Conservation (phyloP, 1,284 basidiomycete species). For the Ganoderma sinense region DNA sequence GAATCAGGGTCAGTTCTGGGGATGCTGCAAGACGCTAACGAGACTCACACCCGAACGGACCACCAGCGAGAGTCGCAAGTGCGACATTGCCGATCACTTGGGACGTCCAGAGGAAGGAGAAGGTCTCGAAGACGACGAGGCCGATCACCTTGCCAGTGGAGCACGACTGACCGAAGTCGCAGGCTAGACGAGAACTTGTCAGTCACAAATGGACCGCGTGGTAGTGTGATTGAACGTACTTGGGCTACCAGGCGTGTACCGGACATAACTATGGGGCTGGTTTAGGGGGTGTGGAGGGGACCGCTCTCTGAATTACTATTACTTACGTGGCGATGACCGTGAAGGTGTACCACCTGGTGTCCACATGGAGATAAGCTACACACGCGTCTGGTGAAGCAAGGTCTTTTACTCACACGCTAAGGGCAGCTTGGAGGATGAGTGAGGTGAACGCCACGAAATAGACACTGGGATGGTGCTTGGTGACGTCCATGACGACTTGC, state of each 20-base stretch:
- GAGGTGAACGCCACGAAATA: constrained; percentile 82
- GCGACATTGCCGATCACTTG: constrained; percentile 84
- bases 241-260: constrained; percentile 80
- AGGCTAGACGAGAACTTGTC: constrained; percentile 37
- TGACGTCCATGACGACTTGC: constrained; percentile 84
- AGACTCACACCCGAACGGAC: constrained; percentile 60
- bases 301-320: constrained; percentile 25
- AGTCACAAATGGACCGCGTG: neutral
- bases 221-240: constrained; percentile 46
- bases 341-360: constrained; percentile 71
- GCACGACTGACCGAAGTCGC: constrained; percentile 51
- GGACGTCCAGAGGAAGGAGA: constrained; percentile 87
- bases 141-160: constrained; percentile 67
- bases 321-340: constrained; percentile 71
- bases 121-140: constrained; percentile 80
- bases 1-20: neutral
- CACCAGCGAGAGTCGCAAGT: constrained; percentile 82
- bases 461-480: constrained; percentile 84
- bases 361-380: constrained; percentile 10
- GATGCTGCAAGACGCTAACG: neutral
- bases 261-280: constrained; percentile 60
- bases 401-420: constrained; percentile 64
- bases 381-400: neutral
- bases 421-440: constrained; percentile 72
- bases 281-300: neutral